Conservation (phyloP, 768 basidiomycete species). For the Xerocomellus amylosporus region DNA sequence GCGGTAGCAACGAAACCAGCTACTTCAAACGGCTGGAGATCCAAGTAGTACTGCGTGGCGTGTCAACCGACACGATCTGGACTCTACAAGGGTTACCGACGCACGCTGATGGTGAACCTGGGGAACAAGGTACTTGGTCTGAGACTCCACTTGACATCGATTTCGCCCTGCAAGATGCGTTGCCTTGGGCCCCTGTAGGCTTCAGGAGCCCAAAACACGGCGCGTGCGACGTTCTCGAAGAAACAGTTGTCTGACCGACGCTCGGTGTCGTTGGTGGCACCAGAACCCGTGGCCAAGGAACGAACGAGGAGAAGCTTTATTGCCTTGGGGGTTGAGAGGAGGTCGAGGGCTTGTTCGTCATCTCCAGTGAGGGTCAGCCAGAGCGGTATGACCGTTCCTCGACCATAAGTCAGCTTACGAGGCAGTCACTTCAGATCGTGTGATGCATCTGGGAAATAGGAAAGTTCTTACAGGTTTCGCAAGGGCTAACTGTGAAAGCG, state of each 20-base stretch:
- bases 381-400: slow-evolving; percentile 52
- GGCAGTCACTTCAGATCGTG: not conserved
- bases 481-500: slow-evolving; percentile 41
- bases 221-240: slow-evolving; percentile 39
- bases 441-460: not conserved
- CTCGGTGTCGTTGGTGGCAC: slow-evolving; percentile 40
- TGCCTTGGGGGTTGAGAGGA: slow-evolving; percentile 42
- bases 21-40: slow-evolving; percentile 41
- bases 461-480: slow-evolving; percentile 43
- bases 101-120: slow-evolving; percentile 47
- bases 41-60: slow-evolving; percentile 39
- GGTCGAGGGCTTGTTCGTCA: slow-evolving; percentile 49
- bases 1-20: slow-evolving; percentile 39
- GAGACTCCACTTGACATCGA: slow-evolving; percentile 43
- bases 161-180: slow-evolving; percentile 47
- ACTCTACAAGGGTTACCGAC: slow-evolving; percentile 10
- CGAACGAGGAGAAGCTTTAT: slow-evolving; percentile 45
- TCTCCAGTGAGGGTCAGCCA: slow-evolving; percentile 42
- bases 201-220: slow-evolving; percentile 44
- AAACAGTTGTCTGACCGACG: slow-evolving; percentile 49
- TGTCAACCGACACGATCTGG: slow-evolving; percentile 14
- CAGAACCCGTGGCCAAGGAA: slow-evolving; percentile 46
- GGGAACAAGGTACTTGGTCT: slow-evolving; percentile 46
- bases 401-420: slow-evolving; percentile 45
- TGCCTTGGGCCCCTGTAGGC: slow-evolving; percentile 30